These are phyloP conservation scores for Arachis monticola DNA, from an alignment of 331 rosid genomes.

Conservation along the genomic window DNA sequence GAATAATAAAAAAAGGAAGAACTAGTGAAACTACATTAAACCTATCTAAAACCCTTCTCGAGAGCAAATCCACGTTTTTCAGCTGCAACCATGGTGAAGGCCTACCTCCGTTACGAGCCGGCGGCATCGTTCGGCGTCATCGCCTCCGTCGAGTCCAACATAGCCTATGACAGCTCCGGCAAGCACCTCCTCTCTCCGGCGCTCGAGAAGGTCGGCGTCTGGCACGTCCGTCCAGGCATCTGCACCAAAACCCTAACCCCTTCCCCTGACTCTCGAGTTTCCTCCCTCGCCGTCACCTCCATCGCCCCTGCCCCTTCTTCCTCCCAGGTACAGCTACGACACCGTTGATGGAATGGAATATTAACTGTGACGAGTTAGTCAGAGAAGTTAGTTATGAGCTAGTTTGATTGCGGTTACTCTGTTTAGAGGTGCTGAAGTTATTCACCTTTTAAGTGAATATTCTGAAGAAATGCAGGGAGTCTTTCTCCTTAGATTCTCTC, in stretches of 20 bases:
- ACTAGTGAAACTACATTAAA: slow-evolving; percentile 24
- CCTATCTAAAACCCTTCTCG: slow-evolving; percentile 6
- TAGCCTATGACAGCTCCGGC: slow-evolving; percentile 74
- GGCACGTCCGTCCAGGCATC: slow-evolving; percentile 92
- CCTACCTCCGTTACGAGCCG: slow-evolving; percentile 86
- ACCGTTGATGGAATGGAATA: neutral
- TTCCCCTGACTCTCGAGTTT: slow-evolving; percentile 53
- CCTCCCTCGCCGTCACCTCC: slow-evolving; percentile 72
- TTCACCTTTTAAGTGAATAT: neutral
- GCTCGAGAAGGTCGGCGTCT: slow-evolving; percentile 75
- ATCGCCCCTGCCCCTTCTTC: slow-evolving; percentile 72
- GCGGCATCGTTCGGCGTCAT: slow-evolving; percentile 84
- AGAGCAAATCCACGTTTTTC: neutral
- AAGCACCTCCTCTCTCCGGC: slow-evolving; percentile 87
- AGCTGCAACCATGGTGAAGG: slow-evolving; percentile 75
- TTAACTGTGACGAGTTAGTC: neutral
- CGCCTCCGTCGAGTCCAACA: slow-evolving; percentile 74
- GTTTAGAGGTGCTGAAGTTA: neutral
- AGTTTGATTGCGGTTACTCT: neutral
- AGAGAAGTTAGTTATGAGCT: neutral
- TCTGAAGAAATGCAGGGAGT: no score
- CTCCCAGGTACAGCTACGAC: slow-evolving; percentile 27
- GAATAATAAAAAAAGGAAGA: neutral
- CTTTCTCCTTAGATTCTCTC: no score
- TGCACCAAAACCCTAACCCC: slow-evolving; percentile 78